Percentiles rank a stretch among this genome's conserved stretches.
Conservation (phyloP, 208 protist species). For the Entamoeba invadens region DNA sequence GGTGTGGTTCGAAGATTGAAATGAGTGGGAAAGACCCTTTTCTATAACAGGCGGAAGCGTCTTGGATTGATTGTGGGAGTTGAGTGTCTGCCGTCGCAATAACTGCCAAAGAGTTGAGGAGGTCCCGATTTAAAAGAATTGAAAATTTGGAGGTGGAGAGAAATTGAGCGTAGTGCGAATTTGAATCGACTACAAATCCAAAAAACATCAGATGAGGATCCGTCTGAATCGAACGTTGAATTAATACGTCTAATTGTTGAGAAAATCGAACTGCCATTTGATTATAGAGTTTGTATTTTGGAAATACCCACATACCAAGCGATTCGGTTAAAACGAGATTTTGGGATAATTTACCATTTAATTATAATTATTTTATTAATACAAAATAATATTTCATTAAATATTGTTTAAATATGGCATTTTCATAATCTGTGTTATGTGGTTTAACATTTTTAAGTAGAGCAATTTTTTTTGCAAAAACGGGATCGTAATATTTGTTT, state of each 20-base stretch:
- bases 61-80: neutral
- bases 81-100: neutral
- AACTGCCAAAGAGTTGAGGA: neutral
- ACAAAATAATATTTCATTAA: no score
- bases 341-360: no score
- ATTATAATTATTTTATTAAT: no score
- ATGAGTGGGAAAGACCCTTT: neutral
- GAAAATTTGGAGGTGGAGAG: neutral
- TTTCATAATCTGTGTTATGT: no score
- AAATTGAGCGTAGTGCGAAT: neutral
- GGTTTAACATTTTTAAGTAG: no score
- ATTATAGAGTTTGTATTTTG: neutral
- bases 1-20: neutral
- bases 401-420: no score
- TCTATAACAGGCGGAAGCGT: neutral
- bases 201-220: neutral
- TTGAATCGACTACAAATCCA: neutral
- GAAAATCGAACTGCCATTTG: neutral
- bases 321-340: no score
- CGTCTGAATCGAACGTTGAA: neutral
- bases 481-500: no score
- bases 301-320: no score
- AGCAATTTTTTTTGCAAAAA: no score
- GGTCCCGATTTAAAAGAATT: neutral
- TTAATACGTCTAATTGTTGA: neutral